phyloP scores from a whole-genome alignment of 345 rosid genomes.

The Bretschneidera sinensis region DNA sequence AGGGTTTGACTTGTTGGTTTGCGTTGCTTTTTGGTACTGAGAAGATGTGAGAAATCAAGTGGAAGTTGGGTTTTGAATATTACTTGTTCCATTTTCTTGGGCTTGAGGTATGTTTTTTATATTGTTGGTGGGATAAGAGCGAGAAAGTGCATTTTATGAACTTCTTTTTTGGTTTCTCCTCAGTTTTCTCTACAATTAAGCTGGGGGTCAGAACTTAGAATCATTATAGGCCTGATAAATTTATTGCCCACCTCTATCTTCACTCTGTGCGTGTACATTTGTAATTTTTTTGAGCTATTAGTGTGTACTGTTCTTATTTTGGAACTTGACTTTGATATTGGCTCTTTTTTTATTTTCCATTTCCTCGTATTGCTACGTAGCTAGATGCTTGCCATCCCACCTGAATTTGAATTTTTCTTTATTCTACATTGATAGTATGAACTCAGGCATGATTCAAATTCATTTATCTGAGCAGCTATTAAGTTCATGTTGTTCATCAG shows the following conservation, averaged over 20 bases:
- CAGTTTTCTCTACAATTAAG: not conserved
- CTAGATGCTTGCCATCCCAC: too few relatives aligned
- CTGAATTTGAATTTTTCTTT: too few relatives aligned
- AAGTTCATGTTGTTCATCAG: slow-evolving; percentile 26
- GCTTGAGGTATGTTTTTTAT: not conserved
- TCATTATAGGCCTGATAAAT: not conserved
- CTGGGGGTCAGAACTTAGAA: not conserved
- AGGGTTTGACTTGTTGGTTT: slow-evolving; percentile 9
- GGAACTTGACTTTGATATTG: not conserved
- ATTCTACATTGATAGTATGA: too few relatives aligned
- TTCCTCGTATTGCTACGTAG: not conserved
- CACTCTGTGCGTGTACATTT: not conserved
- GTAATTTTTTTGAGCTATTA: not conserved
- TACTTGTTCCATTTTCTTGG: not conserved
- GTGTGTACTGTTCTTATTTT: too few relatives aligned
- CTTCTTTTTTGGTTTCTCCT: too few relatives aligned
- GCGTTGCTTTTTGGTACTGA: not conserved
- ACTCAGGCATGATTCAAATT: too few relatives aligned
- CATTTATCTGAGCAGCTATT: slow-evolving; percentile 6
- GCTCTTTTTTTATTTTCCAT: not conserved
- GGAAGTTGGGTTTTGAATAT: not conserved
- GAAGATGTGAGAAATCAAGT: not conserved
- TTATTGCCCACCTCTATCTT: not conserved
- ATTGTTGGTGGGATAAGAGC: not conserved
- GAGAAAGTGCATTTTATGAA: too few relatives aligned